Evolutionary conservation across 2,329 filamentous ascomycete species (phyloP).

Genomic region (Stagonosporopsis cucurbitacearum): DNA sequence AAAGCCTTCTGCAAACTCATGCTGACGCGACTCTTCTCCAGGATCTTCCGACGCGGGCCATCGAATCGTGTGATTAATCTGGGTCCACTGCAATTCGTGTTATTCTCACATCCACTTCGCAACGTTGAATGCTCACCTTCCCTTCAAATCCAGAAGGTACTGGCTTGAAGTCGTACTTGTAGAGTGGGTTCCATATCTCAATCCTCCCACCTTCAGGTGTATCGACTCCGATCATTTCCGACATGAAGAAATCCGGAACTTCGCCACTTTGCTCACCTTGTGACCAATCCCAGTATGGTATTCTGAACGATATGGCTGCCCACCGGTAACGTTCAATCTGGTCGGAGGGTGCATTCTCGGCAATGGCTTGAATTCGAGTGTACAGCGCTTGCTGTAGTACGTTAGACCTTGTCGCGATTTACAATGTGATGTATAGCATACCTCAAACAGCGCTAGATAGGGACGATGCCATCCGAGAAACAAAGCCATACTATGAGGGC

Average conservation of each 20-base stretch:
- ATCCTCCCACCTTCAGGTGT: slow-evolving; percentile 24
- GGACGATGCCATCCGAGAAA: slow-evolving; percentile 88
- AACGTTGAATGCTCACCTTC: slow-evolving; percentile 20
- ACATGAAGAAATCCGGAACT: slow-evolving; percentile 37
- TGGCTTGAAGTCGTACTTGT: slow-evolving; percentile 38
- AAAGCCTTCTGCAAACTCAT: slow-evolving; percentile 18
- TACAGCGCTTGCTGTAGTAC: slow-evolving; percentile 38
- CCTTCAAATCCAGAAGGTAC: slow-evolving; percentile 27
- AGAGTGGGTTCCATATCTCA: slow-evolving; percentile 38
- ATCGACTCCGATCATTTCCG: slow-evolving; percentile 22
- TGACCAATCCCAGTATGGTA: slow-evolving; percentile 48
- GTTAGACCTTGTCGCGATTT: neutral
- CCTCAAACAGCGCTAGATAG: slow-evolving; percentile 71
- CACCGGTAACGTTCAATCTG: slow-evolving; percentile 28
- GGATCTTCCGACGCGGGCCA: slow-evolving; percentile 36
- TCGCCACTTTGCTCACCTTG: slow-evolving; percentile 25
- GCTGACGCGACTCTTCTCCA: slow-evolving; percentile 28
- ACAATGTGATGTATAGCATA: slow-evolving; percentile 28
- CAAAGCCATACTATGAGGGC: slow-evolving; percentile 75
- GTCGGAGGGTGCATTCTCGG: slow-evolving; percentile 24
- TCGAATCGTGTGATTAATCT: slow-evolving; percentile 36
- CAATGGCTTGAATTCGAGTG: slow-evolving; percentile 29
- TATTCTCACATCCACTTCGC: neutral
- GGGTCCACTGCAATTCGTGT: slow-evolving; percentile 28
- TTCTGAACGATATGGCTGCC: slow-evolving; percentile 40